Percentiles rank a stretch among this genome's conserved stretches.
phyloP scores from a whole-genome alignment of 2,329 filamentous ascomycete genomes.

The Aspergillus fructus region DNA sequence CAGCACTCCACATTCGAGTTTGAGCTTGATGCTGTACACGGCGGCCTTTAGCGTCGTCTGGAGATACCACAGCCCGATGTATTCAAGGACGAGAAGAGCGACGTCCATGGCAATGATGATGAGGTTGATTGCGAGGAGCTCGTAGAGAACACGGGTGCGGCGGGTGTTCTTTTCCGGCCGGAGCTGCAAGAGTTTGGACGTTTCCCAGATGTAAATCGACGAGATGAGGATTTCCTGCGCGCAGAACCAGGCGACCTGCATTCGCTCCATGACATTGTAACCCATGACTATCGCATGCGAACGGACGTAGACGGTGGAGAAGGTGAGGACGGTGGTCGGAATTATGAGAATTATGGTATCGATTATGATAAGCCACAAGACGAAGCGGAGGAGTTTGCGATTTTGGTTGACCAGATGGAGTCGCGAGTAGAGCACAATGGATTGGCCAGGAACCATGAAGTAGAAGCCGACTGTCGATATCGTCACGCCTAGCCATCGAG shows the following conservation, averaged over 20 bases:
- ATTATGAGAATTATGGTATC: constrained; percentile 54
- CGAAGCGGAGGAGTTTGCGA: constrained; percentile 46
- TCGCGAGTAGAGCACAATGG: constrained; percentile 62
- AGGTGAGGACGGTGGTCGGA: constrained; percentile 56
- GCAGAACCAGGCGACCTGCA: constrained; percentile 45
- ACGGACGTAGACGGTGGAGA: constrained; percentile 35
- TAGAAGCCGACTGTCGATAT: constrained; percentile 56
- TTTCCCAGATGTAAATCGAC: constrained; percentile 53
- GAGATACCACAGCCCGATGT: constrained; percentile 42
- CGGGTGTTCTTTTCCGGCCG: constrained; percentile 34
- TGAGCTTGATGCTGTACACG: constrained; percentile 51
- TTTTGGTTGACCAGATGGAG: constrained; percentile 60
- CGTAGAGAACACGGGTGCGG: constrained; percentile 46
- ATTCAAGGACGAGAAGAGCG: constrained; percentile 45
- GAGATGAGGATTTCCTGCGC: constrained; percentile 49
- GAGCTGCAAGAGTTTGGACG: constrained; percentile 44
- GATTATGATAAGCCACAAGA: constrained; percentile 58
- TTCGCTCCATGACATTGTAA: constrained; percentile 46
- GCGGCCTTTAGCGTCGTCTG: constrained; percentile 48
- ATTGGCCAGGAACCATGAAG: constrained; percentile 61
- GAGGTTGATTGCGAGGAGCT: constrained; percentile 50
- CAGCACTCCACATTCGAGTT: constrained; percentile 50
- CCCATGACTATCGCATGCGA: constrained; percentile 27
- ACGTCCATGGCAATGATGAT: constrained; percentile 49
- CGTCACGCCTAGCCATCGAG: constrained; percentile 36